Conservation (phyloP, 2,329 filamentous ascomycete species). For the Talaromyces sp. region DNA sequence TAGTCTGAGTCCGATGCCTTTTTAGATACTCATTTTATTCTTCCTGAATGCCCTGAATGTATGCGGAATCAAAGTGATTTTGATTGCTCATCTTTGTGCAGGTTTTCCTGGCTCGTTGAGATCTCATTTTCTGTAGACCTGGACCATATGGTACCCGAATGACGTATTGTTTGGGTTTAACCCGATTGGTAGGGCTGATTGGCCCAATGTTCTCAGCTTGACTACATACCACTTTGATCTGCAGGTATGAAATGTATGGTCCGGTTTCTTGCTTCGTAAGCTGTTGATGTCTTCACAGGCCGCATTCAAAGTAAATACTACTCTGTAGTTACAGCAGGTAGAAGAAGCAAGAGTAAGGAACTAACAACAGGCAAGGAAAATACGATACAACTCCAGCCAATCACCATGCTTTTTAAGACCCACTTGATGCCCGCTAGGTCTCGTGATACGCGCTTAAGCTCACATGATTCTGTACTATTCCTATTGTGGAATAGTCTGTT, state of each 20-base stretch:
- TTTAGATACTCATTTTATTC: not conserved
- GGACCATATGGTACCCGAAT: not conserved
- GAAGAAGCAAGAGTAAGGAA: too few species aligned
- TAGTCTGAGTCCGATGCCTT: not conserved
- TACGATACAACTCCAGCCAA: not conserved
- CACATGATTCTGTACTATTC: not conserved
- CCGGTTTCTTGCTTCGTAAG: not conserved
- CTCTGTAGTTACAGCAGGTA: not conserved
- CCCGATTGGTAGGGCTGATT: conserved; percentile 3
- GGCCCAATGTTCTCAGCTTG: conserved; percentile 1
- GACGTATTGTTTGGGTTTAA: conserved; percentile 7
- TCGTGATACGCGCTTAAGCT: conserved; percentile 5
- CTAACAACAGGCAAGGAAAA: not conserved
- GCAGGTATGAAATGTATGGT: not conserved
- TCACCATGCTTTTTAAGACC: not conserved
- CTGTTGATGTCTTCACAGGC: not conserved
- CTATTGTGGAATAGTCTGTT: not conserved
- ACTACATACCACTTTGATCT: not conserved
- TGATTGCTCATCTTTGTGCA: not conserved
- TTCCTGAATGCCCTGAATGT: not conserved
- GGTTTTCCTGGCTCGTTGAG: not conserved
- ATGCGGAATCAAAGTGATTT: not conserved
- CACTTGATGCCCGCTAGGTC: not conserved
- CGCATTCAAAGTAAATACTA: too few species aligned
- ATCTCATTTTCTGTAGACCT: not conserved